Evolutionary conservation across 78 protist species (phyloP).

Genomic region (Dictyostelium brefeldianum): DNA sequence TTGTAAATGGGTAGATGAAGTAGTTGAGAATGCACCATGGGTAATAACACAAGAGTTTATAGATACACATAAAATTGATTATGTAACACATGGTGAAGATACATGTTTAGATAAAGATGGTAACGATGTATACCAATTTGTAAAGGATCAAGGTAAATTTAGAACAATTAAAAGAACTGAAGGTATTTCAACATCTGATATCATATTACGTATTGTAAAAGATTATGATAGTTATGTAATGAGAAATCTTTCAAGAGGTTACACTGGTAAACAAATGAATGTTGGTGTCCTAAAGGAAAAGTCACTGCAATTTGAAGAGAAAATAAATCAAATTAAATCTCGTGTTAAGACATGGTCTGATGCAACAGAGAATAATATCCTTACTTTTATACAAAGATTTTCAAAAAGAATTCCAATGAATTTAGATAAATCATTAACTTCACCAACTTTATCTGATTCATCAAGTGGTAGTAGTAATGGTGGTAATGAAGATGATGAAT

Average conservation of each 20-base stretch:
- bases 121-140: conserved; percentile 82
- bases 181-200: conserved; percentile 86
- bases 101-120: conserved; percentile 79
- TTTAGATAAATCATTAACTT: conserved; percentile 7
- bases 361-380: neutral
- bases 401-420: conserved; percentile 31
- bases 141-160: conserved; percentile 86
- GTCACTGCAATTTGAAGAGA: conserved; percentile 58
- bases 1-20: conserved; percentile 91
- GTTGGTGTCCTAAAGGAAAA: conserved; percentile 79
- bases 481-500: neutral
- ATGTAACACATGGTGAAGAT: conserved; percentile 89
- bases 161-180: conserved; percentile 85
- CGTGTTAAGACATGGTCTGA: conserved; percentile 40
- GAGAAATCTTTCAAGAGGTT: conserved; percentile 87
- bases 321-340: conserved; percentile 39
- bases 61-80: conserved; percentile 84
- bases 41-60: conserved; percentile 84
- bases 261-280: conserved; percentile 86
- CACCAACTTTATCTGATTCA: neutral
- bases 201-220: conserved; percentile 82
- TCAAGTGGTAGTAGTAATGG: neutral
- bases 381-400: conserved; percentile 11
- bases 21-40: conserved; percentile 90
- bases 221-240: conserved; percentile 84